Conservation (phyloP, 2,329 filamentous ascomycete genomes). For the Atkinsonella texensis region DNA sequence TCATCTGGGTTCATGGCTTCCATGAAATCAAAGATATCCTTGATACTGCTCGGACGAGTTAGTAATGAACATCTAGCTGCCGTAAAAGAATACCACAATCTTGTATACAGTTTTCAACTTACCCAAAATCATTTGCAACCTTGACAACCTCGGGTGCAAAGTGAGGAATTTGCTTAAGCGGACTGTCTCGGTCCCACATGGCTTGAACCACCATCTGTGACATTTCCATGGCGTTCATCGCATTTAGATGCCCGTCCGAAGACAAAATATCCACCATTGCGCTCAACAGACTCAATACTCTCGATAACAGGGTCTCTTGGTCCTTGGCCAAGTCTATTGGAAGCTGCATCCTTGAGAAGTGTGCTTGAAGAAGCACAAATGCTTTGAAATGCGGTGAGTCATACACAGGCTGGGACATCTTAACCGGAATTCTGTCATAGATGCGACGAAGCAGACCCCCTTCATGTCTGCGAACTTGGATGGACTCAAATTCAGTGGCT, state of each 20-base stretch:
- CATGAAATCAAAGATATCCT: conserved; percentile 96
- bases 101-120: conserved; percentile 20
- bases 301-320: conserved; percentile 75
- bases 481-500: conserved; percentile 88
- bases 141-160: conserved; percentile 77
- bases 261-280: conserved; percentile 91
- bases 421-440: conserved; percentile 88
- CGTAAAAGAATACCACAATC: too few species aligned
- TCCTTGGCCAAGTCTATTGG: conserved; percentile 94
- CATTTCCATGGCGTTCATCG: conserved; percentile 98
- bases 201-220: conserved; percentile 98
- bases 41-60: conserved; percentile 46
- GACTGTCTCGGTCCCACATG: conserved; percentile 97
- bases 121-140: conserved; percentile 67
- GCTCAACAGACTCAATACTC: conserved; percentile 77
- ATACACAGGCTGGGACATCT: conserved; percentile 76
- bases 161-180: conserved; percentile 94
- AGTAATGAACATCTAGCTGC: conserved; percentile 13
- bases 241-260: conserved; percentile 90
- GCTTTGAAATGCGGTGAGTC: conserved; percentile 98
- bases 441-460: conserved; percentile 78
- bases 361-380: conserved; percentile 91
- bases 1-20: conserved; percentile 96
- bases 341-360: conserved; percentile 94
- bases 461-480: conserved; percentile 90